Evolutionary conservation across 129 eudicot species (phyloP).

Genomic region (Daucus carota): DNA sequence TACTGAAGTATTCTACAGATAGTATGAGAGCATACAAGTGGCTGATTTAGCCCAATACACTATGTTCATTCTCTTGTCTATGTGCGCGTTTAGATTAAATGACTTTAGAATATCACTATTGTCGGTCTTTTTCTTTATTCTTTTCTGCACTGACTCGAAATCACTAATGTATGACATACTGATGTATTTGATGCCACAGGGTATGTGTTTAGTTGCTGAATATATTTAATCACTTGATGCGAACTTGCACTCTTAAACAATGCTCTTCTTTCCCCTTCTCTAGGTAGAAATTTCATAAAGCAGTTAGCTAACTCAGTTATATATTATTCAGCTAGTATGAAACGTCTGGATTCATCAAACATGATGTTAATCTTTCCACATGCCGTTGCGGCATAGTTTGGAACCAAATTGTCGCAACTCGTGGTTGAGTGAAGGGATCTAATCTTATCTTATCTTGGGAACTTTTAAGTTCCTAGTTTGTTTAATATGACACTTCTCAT

Average conservation of each 20-base stretch:
- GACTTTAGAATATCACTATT: conserved; percentile 12
- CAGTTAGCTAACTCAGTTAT: not conserved
- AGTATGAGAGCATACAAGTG: conserved; percentile 21
- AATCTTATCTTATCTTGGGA: conserved; percentile 12
- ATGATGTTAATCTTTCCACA: conserved; percentile 10
- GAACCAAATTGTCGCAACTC: not conserved
- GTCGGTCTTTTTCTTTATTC: not conserved
- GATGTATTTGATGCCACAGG: not conserved
- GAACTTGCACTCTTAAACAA: not conserved
- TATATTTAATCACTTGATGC: not conserved
- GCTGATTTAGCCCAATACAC: conserved; percentile 41
- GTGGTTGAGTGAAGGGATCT: conserved; percentile 11
- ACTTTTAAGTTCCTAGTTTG: conserved; percentile 5
- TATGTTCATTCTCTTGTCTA: conserved; percentile 11
- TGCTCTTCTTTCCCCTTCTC: not conserved
- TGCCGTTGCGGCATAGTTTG: conserved; percentile 8
- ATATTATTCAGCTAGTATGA: conserved; percentile 9
- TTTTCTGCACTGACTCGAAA: conserved; percentile 6
- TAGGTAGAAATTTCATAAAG: not conserved
- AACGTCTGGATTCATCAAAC: conserved; percentile 7
- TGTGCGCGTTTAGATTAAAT: conserved; percentile 12
- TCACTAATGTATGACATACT: not conserved
- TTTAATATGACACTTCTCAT: not conserved
- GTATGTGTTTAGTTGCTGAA: conserved; percentile 2
- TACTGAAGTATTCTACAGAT: conserved; percentile 27